phyloP scores from a whole-genome alignment of 805 yeast species.

The Starmera pachycereana region DNA sequence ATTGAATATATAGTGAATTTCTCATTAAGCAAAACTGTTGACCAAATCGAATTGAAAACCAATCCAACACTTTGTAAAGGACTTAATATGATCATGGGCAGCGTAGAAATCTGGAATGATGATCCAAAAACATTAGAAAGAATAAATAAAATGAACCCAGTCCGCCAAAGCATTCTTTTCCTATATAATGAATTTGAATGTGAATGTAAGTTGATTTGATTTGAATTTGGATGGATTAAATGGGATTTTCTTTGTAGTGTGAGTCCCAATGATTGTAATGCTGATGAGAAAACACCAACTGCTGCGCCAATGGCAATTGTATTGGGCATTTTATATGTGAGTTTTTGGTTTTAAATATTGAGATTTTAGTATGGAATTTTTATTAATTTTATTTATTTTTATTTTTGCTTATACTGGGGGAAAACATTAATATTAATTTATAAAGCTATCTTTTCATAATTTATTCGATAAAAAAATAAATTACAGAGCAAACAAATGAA shows the following conservation, averaged over 20 bases:
- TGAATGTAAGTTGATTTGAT: slow-evolving; percentile 15
- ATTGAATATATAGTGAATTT: slow-evolving; percentile 47
- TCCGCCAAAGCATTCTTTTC: slow-evolving; percentile 55
- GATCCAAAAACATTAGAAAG: slow-evolving; percentile 73
- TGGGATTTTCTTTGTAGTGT: slow-evolving; percentile 78
- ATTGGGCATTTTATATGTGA: no score
- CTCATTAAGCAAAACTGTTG: slow-evolving; percentile 58
- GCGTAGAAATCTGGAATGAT: slow-evolving; percentile 69
- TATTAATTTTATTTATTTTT: neutral
- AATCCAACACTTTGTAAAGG: slow-evolving; percentile 83
- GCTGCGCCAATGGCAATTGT: slow-evolving; percentile 46
- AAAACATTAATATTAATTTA: no score
- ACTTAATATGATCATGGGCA: slow-evolving; percentile 70
- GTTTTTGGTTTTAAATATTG: no score
- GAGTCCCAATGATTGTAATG: slow-evolving; percentile 71
- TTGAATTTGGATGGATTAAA: slow-evolving; percentile 27
- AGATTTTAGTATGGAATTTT: no score
- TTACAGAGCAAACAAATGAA: neutral
- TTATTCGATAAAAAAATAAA: no score
- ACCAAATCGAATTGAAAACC: slow-evolving; percentile 75
- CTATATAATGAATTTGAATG: slow-evolving; percentile 1
- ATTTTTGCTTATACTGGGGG: no score
- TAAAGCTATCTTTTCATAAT: no score
- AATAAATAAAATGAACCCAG: slow-evolving; percentile 64
- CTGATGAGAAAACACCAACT: slow-evolving; percentile 67